Conservation (phyloP, 1,139 yeast species). For the Saccharomyces hybrid region DNA sequence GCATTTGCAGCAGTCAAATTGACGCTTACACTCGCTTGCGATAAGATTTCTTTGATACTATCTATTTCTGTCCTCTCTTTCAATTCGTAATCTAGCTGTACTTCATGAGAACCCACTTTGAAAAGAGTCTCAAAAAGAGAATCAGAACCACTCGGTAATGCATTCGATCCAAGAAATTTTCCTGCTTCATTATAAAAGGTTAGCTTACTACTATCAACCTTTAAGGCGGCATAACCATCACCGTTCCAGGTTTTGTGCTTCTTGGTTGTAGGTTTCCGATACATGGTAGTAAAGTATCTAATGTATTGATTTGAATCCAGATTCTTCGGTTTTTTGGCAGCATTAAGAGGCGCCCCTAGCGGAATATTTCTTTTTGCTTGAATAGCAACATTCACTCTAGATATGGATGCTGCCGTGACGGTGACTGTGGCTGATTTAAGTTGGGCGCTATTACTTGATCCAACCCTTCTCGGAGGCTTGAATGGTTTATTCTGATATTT, state of each 20-base stretch:
- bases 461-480: slow-evolving; percentile 28
- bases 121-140: slow-evolving; percentile 39
- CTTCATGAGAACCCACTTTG: slow-evolving; percentile 44
- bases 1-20: background rate
- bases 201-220: slow-evolving; percentile 8
- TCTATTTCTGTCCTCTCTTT: slow-evolving; percentile 15
- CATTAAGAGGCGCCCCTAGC: background rate
- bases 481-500: slow-evolving; percentile 31
- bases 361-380: background rate
- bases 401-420: background rate
- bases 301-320: slow-evolving; percentile 12
- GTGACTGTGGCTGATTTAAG: background rate
- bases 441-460: background rate
- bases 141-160: slow-evolving; percentile 15
- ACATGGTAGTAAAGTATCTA: slow-evolving; percentile 39
- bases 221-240: slow-evolving; percentile 55
- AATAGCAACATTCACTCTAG: background rate
- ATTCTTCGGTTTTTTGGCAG: background rate
- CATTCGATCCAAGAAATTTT: slow-evolving; percentile 23
- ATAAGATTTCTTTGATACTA: background rate
- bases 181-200: slow-evolving; percentile 30
- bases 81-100: slow-evolving; percentile 45
- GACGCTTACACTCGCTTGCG: background rate
- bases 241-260: slow-evolving; percentile 95
- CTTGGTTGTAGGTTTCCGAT: slow-evolving; percentile 64